phyloP scores from a whole-genome alignment of 2,329 filamentous ascomycete genomes.

The Elsinoe batatas region DNA sequence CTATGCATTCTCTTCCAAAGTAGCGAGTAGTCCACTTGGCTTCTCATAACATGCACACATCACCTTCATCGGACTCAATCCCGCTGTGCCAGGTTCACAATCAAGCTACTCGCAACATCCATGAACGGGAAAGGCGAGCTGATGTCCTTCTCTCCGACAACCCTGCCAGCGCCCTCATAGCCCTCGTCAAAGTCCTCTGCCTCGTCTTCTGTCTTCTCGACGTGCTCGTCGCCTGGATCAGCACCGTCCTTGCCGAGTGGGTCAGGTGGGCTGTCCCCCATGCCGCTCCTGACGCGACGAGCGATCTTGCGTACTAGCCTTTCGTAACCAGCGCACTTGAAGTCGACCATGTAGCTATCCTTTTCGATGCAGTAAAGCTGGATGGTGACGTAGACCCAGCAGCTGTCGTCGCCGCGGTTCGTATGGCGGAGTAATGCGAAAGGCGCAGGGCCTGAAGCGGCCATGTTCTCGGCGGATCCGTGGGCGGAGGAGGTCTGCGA shows the following conservation, averaged over 20 bases:
- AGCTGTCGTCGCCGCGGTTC: conserved; percentile 46
- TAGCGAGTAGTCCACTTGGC: too few relatives aligned
- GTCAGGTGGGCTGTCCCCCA: conserved; percentile 14
- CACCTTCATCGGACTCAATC: conserved; percentile 35
- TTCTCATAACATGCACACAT: neutral
- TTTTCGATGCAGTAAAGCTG: conserved; percentile 92
- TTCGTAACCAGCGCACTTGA: conserved; percentile 97
- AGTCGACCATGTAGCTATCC: conserved; percentile 90
- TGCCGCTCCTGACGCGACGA: conserved; percentile 22
- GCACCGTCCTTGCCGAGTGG: conserved; percentile 11
- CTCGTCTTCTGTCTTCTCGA: conserved; percentile 12
- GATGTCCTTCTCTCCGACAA: conserved; percentile 79
- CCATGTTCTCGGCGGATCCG: conserved; percentile 23
- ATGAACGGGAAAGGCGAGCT: conserved; percentile 93
- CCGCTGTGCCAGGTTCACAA: conserved; percentile 83
- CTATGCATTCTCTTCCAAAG: too few relatives aligned
- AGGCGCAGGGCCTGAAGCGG: conserved; percentile 16
- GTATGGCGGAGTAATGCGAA: conserved; percentile 12
- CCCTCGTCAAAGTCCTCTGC: conserved; percentile 30
- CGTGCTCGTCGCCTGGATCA: conserved; percentile 27
- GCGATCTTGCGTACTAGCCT: conserved; percentile 52
- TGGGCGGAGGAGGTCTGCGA: conserved; percentile 18
- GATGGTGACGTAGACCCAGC: conserved; percentile 93
- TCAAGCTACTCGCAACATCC: conserved; percentile 83
- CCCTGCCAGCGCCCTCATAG: conserved; percentile 39